Evolutionary conservation across 1,139 yeast species (phyloP).

Genomic region (Suhomyces bribrorum): DNA sequence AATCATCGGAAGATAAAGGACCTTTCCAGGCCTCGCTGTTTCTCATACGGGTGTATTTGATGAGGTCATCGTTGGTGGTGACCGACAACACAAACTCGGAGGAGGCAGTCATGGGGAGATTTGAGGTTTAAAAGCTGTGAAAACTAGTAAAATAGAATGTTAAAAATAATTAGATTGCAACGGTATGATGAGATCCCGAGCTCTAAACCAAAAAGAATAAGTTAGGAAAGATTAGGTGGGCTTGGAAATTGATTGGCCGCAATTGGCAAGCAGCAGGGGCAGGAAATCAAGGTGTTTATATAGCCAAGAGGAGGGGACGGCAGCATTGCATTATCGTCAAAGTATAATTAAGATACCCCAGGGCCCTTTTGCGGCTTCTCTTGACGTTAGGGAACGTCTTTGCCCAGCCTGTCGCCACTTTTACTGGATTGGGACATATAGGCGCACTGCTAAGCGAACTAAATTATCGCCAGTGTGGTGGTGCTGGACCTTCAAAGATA

Average conservation of each 20-base stretch:
- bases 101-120: constrained; percentile 9
- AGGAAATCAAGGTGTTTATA: not conserved
- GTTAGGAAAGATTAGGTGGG: not conserved
- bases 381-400: constrained; percentile 10
- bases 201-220: not conserved
- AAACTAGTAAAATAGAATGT: not conserved
- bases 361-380: constrained; percentile 10
- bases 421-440: constrained; percentile 6
- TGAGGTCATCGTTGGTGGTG: constrained; percentile 27
- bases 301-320: not conserved
- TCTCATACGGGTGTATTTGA: constrained; percentile 48
- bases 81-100: constrained; percentile 15
- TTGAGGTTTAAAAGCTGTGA: too few species aligned
- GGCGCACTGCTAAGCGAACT: constrained; percentile 4
- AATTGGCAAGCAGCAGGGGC: not conserved
- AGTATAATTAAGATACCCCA: too few species aligned
- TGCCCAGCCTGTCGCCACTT: constrained; percentile 4
- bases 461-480: not conserved
- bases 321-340: too few species aligned
- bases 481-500: not conserved
- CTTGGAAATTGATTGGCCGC: not conserved
- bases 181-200: not conserved
- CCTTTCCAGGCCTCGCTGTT: constrained; percentile 60
- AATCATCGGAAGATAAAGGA: constrained; percentile 45
- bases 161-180: not conserved